These are phyloP conservation scores for Hanseniaspora guilliermondii DNA, from an alignment of 805 yeast genomes.

Conservation along the genomic window DNA sequence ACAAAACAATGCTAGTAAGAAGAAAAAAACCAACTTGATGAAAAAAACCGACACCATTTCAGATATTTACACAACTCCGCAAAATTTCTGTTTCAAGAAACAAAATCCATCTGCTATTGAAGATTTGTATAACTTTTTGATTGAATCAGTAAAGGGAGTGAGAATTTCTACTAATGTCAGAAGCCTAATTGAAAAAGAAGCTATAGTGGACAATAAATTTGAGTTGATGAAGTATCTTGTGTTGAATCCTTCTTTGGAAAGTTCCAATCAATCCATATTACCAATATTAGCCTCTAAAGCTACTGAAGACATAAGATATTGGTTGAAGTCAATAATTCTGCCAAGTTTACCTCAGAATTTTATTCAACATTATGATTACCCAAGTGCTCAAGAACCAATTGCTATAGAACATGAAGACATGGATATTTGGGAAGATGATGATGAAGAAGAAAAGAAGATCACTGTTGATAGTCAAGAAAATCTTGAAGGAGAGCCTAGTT, in stretches of 20 bases:
- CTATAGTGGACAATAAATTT: not conserved
- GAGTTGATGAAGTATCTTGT: constrained; percentile 24
- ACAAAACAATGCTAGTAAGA: not conserved
- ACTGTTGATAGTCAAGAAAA: constrained; percentile 1
- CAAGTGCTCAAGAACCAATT: not conserved
- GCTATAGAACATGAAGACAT: not conserved
- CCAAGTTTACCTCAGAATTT: constrained; percentile 57
- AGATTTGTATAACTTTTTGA: not conserved
- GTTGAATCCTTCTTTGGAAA: constrained; percentile 53
- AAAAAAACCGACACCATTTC: constrained; percentile 12
- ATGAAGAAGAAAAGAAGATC: constrained; percentile 1
- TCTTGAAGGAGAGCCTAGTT: constrained; percentile 6
- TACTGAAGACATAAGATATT: constrained; percentile 3
- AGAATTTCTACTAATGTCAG: constrained; percentile 12
- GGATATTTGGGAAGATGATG: constrained; percentile 13
- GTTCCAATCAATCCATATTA: constrained; percentile 36
- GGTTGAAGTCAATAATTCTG: constrained; percentile 30
- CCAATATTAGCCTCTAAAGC: constrained; percentile 51
- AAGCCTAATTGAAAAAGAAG: constrained; percentile 11
- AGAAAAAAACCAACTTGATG: constrained; percentile 10
- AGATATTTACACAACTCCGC: constrained; percentile 11
- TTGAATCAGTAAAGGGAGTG: constrained; percentile 2
- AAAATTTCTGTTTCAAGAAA: constrained; percentile 5
- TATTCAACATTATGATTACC: constrained; percentile 18
- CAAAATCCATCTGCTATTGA: not conserved